A percentile compares a stretch with the other conserved stretches of the same genome.
These are phyloP conservation scores for Globisporangium middletonii DNA, from an alignment of 352 stramenopile genomes.

Conservation along the genomic window DNA sequence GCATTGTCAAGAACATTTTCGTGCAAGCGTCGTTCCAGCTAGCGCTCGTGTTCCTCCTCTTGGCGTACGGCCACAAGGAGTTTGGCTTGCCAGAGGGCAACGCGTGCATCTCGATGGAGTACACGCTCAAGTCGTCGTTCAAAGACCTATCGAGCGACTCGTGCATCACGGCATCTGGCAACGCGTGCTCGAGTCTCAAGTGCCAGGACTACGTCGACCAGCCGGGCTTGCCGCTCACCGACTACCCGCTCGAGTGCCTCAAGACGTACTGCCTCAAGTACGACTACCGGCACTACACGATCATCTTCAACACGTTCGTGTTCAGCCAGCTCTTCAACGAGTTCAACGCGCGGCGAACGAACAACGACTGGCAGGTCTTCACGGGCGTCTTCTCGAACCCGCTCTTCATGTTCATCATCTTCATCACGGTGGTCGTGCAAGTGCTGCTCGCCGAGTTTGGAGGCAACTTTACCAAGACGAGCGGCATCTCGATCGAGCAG, in stretches of 20 bases:
- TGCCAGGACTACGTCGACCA: slow-evolving; percentile 59
- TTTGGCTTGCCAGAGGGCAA: slow-evolving; percentile 66
- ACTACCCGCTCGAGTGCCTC: slow-evolving; percentile 52
- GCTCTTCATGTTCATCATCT: slow-evolving; percentile 92
- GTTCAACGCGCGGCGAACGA: slow-evolving; percentile 83
- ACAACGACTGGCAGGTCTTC: slow-evolving; percentile 96
- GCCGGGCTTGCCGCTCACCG: slow-evolving; percentile 16
- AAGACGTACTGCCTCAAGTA: slow-evolving; percentile 39
- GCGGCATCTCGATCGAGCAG: slow-evolving; percentile 47
- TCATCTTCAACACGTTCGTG: slow-evolving; percentile 99
- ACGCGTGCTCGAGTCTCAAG: slow-evolving; percentile 37
- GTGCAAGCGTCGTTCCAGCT: slow-evolving; percentile 76
- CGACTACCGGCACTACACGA: slow-evolving; percentile 92
- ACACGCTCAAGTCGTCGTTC: slow-evolving; percentile 47
- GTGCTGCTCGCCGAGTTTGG: slow-evolving; percentile 95
- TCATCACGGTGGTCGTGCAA: slow-evolving; percentile 91
- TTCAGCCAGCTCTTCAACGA: slow-evolving; percentile 94
- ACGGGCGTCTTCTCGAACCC: slow-evolving; percentile 85
- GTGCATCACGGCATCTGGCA: slow-evolving; percentile 41
- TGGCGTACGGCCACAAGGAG: slow-evolving; percentile 43
- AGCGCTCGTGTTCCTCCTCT: slow-evolving; percentile 77
- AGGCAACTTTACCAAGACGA: slow-evolving; percentile 84
- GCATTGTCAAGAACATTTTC: slow-evolving; percentile 74
- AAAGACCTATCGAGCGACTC: slow-evolving; percentile 24
- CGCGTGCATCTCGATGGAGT: slow-evolving; percentile 34